These are phyloP conservation scores for Selaginella tamariscina DNA, from an alignment of 75 land plant genomes.

Conservation along the genomic window DNA sequence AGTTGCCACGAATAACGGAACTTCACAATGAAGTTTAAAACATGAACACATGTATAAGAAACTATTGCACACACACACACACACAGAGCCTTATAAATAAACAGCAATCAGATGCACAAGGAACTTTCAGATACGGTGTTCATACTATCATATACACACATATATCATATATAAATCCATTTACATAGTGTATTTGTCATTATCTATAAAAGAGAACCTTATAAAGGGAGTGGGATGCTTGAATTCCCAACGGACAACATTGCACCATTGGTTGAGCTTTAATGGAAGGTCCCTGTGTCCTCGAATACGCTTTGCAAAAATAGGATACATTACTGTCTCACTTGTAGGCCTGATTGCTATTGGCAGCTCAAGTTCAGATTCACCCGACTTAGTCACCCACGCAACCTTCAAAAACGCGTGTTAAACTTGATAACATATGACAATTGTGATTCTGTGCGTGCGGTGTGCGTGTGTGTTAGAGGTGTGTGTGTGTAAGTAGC, in stretches of 20 bases:
- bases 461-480: too few species aligned
- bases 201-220: constrained; percentile 28
- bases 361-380: constrained; percentile 72
- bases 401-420: constrained; percentile 58
- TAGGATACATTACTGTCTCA: constrained; percentile 99
- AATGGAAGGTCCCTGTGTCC: constrained; percentile 97
- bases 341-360: constrained; percentile 98
- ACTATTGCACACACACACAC: too few species aligned
- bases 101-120: too few species aligned
- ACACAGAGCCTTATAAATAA: too few species aligned
- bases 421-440: neutral
- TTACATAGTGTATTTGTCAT: neutral
- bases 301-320: constrained; percentile 92
- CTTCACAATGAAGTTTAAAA: too few species aligned
- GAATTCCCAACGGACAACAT: constrained; percentile 98
- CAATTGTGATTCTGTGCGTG: neutral
- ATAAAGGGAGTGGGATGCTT: constrained; percentile 99
- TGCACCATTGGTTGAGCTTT: constrained; percentile 97
- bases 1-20: too few species aligned
- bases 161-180: too few species aligned
- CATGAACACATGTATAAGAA: too few species aligned
- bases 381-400: constrained; percentile 98
- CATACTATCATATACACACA: too few species aligned
- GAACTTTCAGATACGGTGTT: too few species aligned
- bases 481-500: too few species aligned